Base-by-base conservation (phyloP, 768 basidiomycete species). In the Strobilomyces echinocephalus region DNA sequence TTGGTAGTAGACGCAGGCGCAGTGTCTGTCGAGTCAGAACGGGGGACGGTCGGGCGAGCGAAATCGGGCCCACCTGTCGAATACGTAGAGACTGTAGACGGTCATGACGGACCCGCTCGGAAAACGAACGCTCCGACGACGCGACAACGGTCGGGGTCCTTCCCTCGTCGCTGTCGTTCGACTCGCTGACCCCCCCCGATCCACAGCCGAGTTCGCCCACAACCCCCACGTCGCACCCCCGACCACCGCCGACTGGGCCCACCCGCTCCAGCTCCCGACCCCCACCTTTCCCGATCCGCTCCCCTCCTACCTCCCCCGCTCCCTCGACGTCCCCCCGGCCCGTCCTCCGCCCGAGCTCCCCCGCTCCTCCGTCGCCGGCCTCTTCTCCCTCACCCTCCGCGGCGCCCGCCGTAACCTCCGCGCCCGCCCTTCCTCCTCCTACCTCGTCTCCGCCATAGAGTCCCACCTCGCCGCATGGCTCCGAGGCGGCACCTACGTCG, bases 1-100 rank as follows among this genome's bases (percentile, higher is more conserved):
- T 60, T 97, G 92, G 68, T 97, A 97, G 73, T 95, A 97, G 43
- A 98, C 81, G 65, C 91, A 92, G 18, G 79, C 80, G 70, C 95
- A 94, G 69, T 97, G 91, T 70, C 95, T 93, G 67, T 40, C 11
- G 33, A 28, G 51, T 47, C 30, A 14, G 38, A n/a, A 12, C 1
- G 10, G 56, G 4, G 56, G 48, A 33, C 3, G 40, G 4, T 2
- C 9, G 14, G 11, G 15, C 6, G 14, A 10, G 24, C 9, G 1
- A 7, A 20, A 38, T 14, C 49, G 26, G 10, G 47, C n/a, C n/a
- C 45, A 82, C 89, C 92, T 82, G 72, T 97, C 93, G 68, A 85
- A 97, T 61, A 98, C 87, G 76, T 97, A 97, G 42, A 98, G 75
- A 58, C 92, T 92, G 73, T 85, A 82, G 62, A 97, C 91, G 21